Conservation (phyloP, 331 rosid species). For the Rhamnella rubrinervis region DNA sequence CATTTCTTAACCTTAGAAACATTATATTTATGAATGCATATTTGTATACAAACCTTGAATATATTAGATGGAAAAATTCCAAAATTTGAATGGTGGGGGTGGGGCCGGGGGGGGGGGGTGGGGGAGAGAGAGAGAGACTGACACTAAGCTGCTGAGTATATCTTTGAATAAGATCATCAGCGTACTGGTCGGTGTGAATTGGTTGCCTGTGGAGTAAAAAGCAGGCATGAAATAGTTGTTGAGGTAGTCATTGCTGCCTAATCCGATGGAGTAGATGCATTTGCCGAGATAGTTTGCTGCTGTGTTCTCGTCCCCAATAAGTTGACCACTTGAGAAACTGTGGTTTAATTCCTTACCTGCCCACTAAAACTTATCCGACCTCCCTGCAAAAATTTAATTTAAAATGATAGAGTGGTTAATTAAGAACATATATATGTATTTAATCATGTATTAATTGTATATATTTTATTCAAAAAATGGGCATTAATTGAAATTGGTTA, state of each 20-base stretch:
- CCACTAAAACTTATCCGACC: slow-evolving; percentile 81
- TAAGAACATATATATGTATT: not conserved
- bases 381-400: slow-evolving; percentile 46
- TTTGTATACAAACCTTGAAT: too few species aligned
- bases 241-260: slow-evolving; percentile 96
- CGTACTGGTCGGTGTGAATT: slow-evolving; percentile 62
- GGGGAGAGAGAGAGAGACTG: slow-evolving; percentile 6
- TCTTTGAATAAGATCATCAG: slow-evolving; percentile 55
- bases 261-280: slow-evolving; percentile 80
- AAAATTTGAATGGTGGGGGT: too few species aligned
- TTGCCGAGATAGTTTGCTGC: slow-evolving; percentile 61
- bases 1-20: too few species aligned
- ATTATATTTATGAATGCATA: too few species aligned
- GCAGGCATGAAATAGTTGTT: slow-evolving; percentile 94
- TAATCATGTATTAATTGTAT: not conserved
- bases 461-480: not conserved
- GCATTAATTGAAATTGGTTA: not conserved
- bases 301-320: slow-evolving; percentile 52
- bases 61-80: too few species aligned
- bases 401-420: not conserved
- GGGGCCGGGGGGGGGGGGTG: too few species aligned
- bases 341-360: slow-evolving; percentile 71
- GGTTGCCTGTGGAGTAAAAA: slow-evolving; percentile 53
- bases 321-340: slow-evolving; percentile 61
- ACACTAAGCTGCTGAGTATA: slow-evolving; percentile 67